Conservation (phyloP, 2,329 filamentous ascomycete species). For the Dothideomycetes sp. region DNA sequence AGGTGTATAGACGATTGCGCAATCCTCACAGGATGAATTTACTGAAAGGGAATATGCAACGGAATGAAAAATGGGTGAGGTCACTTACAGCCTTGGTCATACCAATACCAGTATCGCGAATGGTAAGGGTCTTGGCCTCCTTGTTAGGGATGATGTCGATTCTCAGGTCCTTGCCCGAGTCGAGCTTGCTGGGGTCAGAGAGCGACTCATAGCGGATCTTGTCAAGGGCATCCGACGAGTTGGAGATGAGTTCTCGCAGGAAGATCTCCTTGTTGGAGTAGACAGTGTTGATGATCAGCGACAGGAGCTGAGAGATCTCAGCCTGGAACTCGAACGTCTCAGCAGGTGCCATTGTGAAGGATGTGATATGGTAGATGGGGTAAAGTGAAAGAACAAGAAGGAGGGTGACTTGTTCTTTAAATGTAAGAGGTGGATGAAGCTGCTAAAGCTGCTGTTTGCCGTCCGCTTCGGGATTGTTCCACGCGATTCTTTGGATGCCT, state of each 20-base stretch:
- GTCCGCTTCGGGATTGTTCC: too few relatives aligned
- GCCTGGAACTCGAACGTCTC: constrained; percentile 99
- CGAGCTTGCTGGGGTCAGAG: constrained; percentile 94
- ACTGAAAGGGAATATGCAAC: too few relatives aligned
- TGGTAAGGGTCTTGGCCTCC: constrained; percentile 93
- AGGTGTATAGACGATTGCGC: too few relatives aligned
- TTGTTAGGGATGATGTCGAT: constrained; percentile 99
- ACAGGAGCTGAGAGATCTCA: constrained; percentile 99
- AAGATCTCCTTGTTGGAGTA: constrained; percentile 99
- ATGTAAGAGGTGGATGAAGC: too few relatives aligned
- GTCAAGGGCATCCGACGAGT: constrained; percentile 97
- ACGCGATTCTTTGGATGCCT: too few relatives aligned
- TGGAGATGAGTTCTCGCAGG: constrained; percentile 95
- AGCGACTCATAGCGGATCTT: constrained; percentile 99
- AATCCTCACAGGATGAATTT: too few relatives aligned
- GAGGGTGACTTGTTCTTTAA: too few relatives aligned
- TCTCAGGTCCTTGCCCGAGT: constrained; percentile 93
- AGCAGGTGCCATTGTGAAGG: constrained; percentile 58
- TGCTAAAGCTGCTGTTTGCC: too few relatives aligned
- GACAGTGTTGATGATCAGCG: constrained; percentile 99
- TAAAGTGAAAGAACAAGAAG: constrained; percentile 2
- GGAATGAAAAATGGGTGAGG: constrained; percentile 30
- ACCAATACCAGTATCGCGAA: constrained; percentile 96
- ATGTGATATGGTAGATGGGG: constrained; percentile 5
- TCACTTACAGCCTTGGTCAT: constrained; percentile 83